Percentiles rank a stretch among this genome's conserved stretches.
phyloP scores from a whole-genome alignment of 2,329 filamentous ascomycete species.

The Penicillium sp. region DNA sequence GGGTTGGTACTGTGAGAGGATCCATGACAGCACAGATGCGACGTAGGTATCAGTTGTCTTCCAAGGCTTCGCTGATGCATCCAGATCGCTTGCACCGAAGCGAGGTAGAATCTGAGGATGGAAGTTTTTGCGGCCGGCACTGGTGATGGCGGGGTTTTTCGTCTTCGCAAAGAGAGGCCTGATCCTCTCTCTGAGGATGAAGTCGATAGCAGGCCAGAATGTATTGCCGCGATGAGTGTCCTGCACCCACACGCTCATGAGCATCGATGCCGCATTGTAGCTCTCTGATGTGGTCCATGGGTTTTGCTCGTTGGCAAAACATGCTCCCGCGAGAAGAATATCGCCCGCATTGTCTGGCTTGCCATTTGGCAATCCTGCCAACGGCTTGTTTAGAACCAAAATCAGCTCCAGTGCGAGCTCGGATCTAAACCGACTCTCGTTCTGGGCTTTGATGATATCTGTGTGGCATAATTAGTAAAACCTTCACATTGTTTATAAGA shows the following conservation, averaged over 20 bases:
- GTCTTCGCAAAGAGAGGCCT: slow-evolving; percentile 43
- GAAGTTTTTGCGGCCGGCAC: slow-evolving; percentile 44
- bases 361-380: slow-evolving; percentile 15
- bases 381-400: slow-evolving; percentile 7
- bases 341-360: slow-evolving; percentile 21
- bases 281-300: slow-evolving; percentile 36
- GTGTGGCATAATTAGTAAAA: background rate
- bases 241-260: slow-evolving; percentile 2
- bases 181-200: slow-evolving; percentile 32
- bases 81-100: slow-evolving; percentile 37
- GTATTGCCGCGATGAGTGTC: background rate
- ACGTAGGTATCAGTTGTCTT: slow-evolving; percentile 37
- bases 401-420: slow-evolving; percentile 30
- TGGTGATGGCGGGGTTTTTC: slow-evolving; percentile 43
- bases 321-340: slow-evolving; percentile 33
- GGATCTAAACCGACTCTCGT: slow-evolving; percentile 25
- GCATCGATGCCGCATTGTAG: slow-evolving; percentile 7
- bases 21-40: slow-evolving; percentile 36
- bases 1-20: slow-evolving; percentile 36
- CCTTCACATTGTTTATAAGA: background rate
- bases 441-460: slow-evolving; percentile 23
- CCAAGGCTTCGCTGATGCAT: slow-evolving; percentile 41
- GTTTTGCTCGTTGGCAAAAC: slow-evolving; percentile 32
- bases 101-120: slow-evolving; percentile 37
- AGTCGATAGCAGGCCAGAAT: slow-evolving; percentile 18